phyloP scores from a whole-genome alignment of 305 asterid species.

The Solanum hybrid region DNA sequence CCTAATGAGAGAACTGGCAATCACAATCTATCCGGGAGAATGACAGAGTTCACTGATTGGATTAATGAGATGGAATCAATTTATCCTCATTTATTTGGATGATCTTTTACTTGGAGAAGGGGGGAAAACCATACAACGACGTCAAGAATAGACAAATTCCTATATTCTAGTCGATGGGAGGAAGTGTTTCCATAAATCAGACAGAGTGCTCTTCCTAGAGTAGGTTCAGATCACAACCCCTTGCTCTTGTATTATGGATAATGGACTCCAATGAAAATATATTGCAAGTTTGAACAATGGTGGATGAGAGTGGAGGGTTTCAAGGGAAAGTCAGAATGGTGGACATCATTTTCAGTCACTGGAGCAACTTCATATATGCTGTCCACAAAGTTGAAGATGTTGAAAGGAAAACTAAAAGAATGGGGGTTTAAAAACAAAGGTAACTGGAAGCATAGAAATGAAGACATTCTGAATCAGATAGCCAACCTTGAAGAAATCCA shows the following conservation, averaged over 20 bases:
- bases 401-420: not conserved
- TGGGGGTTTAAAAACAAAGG: not conserved
- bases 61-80: not conserved
- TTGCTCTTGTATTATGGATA: not conserved
- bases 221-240: no score
- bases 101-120: not conserved
- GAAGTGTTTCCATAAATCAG: not conserved
- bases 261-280: not conserved
- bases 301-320: not conserved
- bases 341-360: not conserved
- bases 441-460: not conserved
- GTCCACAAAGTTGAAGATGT: not conserved
- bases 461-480: not conserved
- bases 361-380: fast-evolving
- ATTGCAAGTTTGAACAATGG: not conserved
- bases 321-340: not conserved
- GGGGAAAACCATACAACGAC: fast-evolving
- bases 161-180: not conserved
- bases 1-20: not conserved
- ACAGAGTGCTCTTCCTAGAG: not conserved
- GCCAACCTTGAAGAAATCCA: not conserved
- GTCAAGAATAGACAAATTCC: not conserved
- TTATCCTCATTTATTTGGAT: not conserved
- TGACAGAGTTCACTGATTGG: not conserved
- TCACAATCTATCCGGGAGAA: not conserved